Percentiles rank a stretch among this genome's conserved stretches.
Conservation (phyloP, 371 early-diverging fungal genomes). For the Quaeritorhiza haematococci region DNA sequence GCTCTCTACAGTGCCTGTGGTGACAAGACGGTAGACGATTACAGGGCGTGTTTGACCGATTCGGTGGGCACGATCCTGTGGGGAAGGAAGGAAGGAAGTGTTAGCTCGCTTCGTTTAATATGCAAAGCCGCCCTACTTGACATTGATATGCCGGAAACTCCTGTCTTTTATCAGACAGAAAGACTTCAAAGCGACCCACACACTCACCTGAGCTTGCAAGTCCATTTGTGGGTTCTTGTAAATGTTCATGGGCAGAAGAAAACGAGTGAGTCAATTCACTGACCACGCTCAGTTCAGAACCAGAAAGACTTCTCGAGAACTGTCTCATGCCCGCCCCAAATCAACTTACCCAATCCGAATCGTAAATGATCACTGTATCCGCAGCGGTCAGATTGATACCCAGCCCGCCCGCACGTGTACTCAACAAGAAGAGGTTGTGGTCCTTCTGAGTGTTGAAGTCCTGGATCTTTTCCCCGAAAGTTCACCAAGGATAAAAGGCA, state of each 20-base stretch:
- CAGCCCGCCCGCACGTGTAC: conserved; percentile 87
- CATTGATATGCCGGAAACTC: conserved; percentile 84
- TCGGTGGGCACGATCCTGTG: conserved; percentile 87
- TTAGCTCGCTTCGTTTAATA: conserved; percentile 43
- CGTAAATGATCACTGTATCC: conserved; percentile 92
- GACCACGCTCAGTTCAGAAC: background rate
- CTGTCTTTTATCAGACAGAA: conserved; percentile 62
- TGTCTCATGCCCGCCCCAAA: too few species aligned
- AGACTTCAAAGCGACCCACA: background rate
- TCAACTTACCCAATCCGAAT: conserved; percentile 95
- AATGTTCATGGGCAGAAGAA: conserved; percentile 7
- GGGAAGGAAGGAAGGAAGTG: too few species aligned
- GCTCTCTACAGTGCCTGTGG: conserved; percentile 96
- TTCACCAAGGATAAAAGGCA: background rate
- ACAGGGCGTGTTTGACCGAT: conserved; percentile 99
- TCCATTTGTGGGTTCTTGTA: conserved; percentile 87
- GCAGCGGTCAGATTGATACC: conserved; percentile 77
- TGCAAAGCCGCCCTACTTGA: conserved; percentile 43
- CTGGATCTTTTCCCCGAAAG: conserved; percentile 20
- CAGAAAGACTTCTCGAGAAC: too few species aligned
- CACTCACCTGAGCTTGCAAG: conserved; percentile 72
- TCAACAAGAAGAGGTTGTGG: conserved; percentile 83
- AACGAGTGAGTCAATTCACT: background rate
- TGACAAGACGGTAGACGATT: conserved; percentile 95
- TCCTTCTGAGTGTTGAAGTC: conserved; percentile 58